Base-by-base conservation (phyloP, 139 green algal genomes). In the Chlorella sp. region DNA sequence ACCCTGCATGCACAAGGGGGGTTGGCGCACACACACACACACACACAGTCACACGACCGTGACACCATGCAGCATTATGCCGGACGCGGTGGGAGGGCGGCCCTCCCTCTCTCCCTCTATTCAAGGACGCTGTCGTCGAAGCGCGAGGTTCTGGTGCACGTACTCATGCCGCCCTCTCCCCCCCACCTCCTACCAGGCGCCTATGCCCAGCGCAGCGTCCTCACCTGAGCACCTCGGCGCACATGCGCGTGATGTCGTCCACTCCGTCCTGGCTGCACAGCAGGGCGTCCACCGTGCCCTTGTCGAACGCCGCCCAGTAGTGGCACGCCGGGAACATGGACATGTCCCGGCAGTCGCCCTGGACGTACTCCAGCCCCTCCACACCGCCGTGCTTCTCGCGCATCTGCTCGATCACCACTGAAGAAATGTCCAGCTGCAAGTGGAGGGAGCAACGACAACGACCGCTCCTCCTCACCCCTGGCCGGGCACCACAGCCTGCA, bases 391-490 rank as follows among this genome's bases (percentile, higher is more conserved):
- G 75, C 49, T 67, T 31, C 31, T 55, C 31, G 26, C 55, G 31
- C 75, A 85, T 79, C 62, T 82, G 69, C 1, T 72, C 51, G 0
- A 85, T 77, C 3, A 85, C 75, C 49, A 77, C 62, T 1, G 62
- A 23, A 0, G 64, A 73, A 20, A 85, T 85, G 64, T 85, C 80
- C 23, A 74, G 72, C 80, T 85, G 75, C 72, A 74, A 24, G 3
- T 17, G 42, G 32, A 26, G 30, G 2, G 35, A 35, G 65, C 34
- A 72, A 60, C 6, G 5, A 2, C 35, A 70, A 6, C 20, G 55
- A 3, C 65, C 17, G 49, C 5, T 1, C 14, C 30, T 50, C 29
- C 2, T 24, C 2, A 32, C 29, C 30, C 31, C 35, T 63, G 26
- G 34, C 14, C 36, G 24, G 23, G 14, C 62, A 34, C 62, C 27